Conservation (phyloP, 139 green algal genomes). For the Chlamydomonas sphaeroides region DNA sequence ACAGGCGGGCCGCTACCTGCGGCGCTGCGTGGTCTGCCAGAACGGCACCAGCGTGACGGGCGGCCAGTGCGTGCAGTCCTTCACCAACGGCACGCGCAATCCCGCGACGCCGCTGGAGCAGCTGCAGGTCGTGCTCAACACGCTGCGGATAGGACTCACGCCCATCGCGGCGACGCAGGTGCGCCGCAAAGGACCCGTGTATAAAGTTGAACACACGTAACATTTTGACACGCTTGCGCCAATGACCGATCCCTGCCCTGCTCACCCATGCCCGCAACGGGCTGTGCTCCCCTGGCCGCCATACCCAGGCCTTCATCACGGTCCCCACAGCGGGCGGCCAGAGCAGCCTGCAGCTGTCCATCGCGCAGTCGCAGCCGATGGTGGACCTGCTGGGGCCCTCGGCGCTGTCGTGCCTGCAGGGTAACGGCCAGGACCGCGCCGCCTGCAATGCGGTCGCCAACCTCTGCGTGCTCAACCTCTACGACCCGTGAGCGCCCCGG, state of each 20-base stretch:
- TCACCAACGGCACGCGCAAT: neutral
- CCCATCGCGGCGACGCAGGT: slow-evolving; percentile 48
- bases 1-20: too few species aligned
- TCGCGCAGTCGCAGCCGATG: slow-evolving; percentile 52
- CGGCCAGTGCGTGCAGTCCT: slow-evolving; percentile 11
- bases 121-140: slow-evolving; percentile 15
- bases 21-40: slow-evolving; percentile 52
- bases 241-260: too few species aligned
- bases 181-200: too few species aligned
- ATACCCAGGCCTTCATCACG: neutral
- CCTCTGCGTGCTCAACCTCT: slow-evolving; percentile 67
- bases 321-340: neutral
- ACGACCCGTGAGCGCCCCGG: slow-evolving; percentile 56
- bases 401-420: slow-evolving; percentile 43
- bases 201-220: too few species aligned
- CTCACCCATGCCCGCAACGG: too few species aligned
- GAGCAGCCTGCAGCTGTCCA: slow-evolving; percentile 10
- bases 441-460: slow-evolving; percentile 71
- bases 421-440: slow-evolving; percentile 16
- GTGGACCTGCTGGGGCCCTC: slow-evolving; percentile 47
- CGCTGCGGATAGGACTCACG: slow-evolving; percentile 21
- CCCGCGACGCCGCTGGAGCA: slow-evolving; percentile 6
- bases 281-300: too few species aligned
- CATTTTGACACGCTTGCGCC: too few species aligned
- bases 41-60: slow-evolving; percentile 33